These are phyloP conservation scores for Paramyrothecium roridum DNA, from an alignment of 2,329 filamentous ascomycete species.

Conservation along the genomic window DNA sequence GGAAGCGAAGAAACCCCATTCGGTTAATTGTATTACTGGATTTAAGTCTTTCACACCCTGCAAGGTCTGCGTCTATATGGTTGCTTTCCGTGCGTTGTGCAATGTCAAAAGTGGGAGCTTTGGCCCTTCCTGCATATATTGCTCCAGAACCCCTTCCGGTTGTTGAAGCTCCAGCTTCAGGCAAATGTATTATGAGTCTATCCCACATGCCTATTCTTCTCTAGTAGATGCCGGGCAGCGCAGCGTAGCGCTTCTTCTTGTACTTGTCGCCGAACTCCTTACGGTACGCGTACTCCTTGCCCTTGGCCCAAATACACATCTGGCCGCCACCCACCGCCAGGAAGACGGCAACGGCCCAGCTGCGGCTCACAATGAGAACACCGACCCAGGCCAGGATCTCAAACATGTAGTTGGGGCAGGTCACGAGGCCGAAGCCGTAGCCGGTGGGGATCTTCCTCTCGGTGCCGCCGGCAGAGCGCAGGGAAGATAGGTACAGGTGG, in stretches of 20 bases:
- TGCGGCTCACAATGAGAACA: slow-evolving; percentile 74
- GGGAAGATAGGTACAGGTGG: slow-evolving; percentile 73
- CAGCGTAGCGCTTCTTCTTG: slow-evolving; percentile 85
- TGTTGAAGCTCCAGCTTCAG: neutral
- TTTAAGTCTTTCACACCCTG: neutral
- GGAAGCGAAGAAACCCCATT: too few relatives aligned
- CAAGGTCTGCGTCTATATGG: neutral
- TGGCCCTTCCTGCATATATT: too few relatives aligned
- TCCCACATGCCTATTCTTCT: neutral
- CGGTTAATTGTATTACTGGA: neutral
- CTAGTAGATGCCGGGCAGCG: slow-evolving; percentile 76
- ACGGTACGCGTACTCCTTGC: slow-evolving; percentile 88
- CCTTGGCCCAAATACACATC: slow-evolving; percentile 85
- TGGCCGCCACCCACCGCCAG: slow-evolving; percentile 67
- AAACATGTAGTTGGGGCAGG: slow-evolving; percentile 97
- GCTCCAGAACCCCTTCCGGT: neutral
- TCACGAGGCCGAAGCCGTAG: slow-evolving; percentile 81
- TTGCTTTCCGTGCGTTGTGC: neutral
- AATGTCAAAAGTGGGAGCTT: too few relatives aligned
- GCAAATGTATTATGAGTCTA: neutral
- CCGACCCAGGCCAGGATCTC: slow-evolving; percentile 86
- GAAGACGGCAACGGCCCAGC: slow-evolving; percentile 76
- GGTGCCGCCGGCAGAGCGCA: slow-evolving; percentile 76
- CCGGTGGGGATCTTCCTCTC: slow-evolving; percentile 86
- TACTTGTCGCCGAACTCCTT: slow-evolving; percentile 91